phyloP scores from a whole-genome alignment of 768 basidiomycete genomes.

The Hericium erinaceus region DNA sequence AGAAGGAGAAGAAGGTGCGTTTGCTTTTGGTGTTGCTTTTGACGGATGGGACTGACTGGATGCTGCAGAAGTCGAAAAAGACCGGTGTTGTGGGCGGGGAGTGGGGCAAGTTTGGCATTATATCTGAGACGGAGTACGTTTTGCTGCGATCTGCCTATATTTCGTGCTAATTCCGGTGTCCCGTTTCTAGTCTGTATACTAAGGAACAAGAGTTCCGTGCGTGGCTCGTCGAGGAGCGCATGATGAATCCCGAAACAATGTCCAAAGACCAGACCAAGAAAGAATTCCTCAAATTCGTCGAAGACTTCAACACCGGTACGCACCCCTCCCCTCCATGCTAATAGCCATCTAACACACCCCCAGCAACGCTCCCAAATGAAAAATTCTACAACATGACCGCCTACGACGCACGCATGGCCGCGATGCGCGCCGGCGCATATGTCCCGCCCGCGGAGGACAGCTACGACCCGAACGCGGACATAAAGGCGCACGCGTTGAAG shows the following conservation, averaged over 20 bases:
- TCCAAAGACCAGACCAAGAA: conserved; percentile 81
- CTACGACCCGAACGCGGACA: conserved; percentile 80
- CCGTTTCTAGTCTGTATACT: conserved; percentile 56
- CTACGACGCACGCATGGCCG: conserved; percentile 78
- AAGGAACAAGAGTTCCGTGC: conserved; percentile 83
- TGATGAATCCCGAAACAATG: conserved; percentile 82
- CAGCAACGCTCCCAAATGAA: conserved; percentile 88
- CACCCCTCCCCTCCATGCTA: neutral
- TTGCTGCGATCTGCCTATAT: neutral
- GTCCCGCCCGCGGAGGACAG: conserved; percentile 59
- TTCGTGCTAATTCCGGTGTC: neutral
- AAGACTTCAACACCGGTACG: conserved; percentile 77
- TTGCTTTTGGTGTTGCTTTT: conserved; percentile 5
- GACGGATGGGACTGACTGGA: neutral
- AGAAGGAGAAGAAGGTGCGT: conserved; percentile 55
- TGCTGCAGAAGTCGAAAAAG: conserved; percentile 40
- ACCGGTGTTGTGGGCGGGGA: conserved; percentile 46
- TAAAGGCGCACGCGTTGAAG: conserved; percentile 62
- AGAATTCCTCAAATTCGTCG: conserved; percentile 74
- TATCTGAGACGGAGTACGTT: conserved; percentile 76
- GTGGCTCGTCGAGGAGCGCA: conserved; percentile 91
- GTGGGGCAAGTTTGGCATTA: conserved; percentile 90
- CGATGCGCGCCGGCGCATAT: conserved; percentile 76
- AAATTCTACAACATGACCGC: conserved; percentile 90
- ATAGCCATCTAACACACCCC: neutral